phyloP scores from a whole-genome alignment of 768 basidiomycete species.

The Suillus sp. region DNA sequence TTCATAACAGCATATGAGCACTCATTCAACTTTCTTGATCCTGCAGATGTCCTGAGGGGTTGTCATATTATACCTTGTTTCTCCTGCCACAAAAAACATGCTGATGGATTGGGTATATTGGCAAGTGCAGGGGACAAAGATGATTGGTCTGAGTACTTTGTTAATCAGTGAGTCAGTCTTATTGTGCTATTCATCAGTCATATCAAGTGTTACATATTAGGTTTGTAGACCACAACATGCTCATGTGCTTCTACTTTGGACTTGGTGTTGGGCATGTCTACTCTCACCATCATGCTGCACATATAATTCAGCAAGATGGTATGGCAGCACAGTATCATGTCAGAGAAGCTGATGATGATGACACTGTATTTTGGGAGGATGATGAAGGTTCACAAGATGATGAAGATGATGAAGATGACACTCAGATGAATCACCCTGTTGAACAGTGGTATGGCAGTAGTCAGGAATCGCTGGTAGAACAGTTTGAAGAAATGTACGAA shows the following conservation, averaged over 20 bases:
- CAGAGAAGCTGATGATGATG: too few relatives aligned
- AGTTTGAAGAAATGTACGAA: neutral
- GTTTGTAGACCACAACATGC: constrained; percentile 10
- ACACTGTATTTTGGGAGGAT: neutral
- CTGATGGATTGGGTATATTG: neutral
- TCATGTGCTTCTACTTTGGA: constrained; percentile 1
- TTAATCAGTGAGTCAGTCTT: constrained; percentile 2
- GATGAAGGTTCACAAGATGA: neutral
- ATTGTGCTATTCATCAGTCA: neutral
- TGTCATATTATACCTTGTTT: constrained; percentile 9
- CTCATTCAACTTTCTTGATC: constrained; percentile 13
- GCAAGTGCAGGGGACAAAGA: neutral
- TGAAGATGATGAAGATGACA: neutral
- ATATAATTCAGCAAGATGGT: too few relatives aligned
- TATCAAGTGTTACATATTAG: neutral
- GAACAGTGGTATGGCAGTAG: neutral
- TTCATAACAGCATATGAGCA: neutral
- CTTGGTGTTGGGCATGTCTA: constrained; percentile 9
- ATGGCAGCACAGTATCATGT: too few relatives aligned
- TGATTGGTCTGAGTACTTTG: neutral
- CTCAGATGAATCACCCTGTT: neutral
- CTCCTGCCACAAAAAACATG: neutral
- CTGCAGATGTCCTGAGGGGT: neutral
- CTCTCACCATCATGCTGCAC: neutral
- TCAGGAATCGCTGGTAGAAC: neutral